Evolutionary conservation across 805 yeast genomes (phyloP), one percentile per base, ranked within the genome.

Genomic region (Pichia ethanolica): DNA sequence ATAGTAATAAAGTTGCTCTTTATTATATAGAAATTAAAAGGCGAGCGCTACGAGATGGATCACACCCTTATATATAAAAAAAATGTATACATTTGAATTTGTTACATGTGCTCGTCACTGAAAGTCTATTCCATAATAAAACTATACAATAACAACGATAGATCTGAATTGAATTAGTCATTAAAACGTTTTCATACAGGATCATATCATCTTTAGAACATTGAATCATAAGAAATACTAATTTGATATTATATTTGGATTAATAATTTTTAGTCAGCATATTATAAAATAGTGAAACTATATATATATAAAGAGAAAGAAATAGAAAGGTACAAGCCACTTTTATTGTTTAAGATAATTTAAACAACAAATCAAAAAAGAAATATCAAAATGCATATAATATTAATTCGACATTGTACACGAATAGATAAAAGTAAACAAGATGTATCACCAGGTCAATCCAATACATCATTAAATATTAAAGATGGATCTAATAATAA

Each of bases 331-430:
- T 20, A 20, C 20, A 3, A 20, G 20, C 20, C 20, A 20, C 20
- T 20, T 20, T 20, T 20, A 20, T 20, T 20, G 20, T 20, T 20
- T 20, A 20, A 20, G 20, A 20, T 20, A 20, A 20, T 20, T 20
- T 20, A 20, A 20, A 27, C 1, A 7, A 14, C 28, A 10, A 27
- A 14, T 28, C 13, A 11, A 45, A 45, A 32, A 20, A 20, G 20
- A 20, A 20, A 20, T 3, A 20, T 20, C 20, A 20, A 20, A 30
- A 66, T 67, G 71, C 71, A 65, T 49, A 51, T 67, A 13, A 54
- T 67, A 12, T 55, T 67, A 14, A 47, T 67, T 14, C 56, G 71
- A 43, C 71, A 67, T 54, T 62, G 68, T 5, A 51, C 66, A 4
- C 56, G 69, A 43, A 56, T 64, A 42, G 70, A 66, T 51, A 65